phyloP scores from a whole-genome alignment of 1,284 basidiomycete genomes.

The Sanghuangporus sanghuang region DNA sequence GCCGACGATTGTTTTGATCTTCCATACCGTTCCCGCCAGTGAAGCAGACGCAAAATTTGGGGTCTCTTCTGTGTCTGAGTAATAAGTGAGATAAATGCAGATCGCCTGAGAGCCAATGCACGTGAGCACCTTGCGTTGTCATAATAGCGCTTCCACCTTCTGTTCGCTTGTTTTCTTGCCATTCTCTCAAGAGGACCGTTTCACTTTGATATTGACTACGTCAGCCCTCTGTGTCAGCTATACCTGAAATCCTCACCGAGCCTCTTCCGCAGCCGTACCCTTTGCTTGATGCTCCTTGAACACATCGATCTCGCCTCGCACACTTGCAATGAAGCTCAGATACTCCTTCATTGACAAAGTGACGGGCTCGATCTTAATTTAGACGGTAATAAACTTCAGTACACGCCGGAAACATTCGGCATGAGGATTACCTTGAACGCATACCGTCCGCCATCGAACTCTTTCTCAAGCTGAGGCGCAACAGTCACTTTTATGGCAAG shows the following conservation, averaged over 20 bases:
- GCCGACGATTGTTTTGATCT: conserved; percentile 41
- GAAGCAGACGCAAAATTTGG: conserved; percentile 32
- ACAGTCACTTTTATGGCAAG: not conserved
- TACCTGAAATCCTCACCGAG: conserved; percentile 28
- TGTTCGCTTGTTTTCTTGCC: conserved; percentile 25
- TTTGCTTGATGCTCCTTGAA: conserved; percentile 39
- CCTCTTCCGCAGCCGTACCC: conserved; percentile 35
- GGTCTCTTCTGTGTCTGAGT: conserved; percentile 15
- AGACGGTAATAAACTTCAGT: not conserved
- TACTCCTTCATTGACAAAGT: conserved; percentile 54
- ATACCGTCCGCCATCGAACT: conserved; percentile 60
- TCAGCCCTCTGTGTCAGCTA: not conserved
- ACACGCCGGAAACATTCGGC: conserved; percentile 16
- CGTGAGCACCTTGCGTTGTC: not conserved
- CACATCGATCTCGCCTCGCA: conserved; percentile 36
- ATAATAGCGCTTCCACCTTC: not conserved
- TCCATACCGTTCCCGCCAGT: conserved; percentile 55
- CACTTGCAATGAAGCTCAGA: conserved; percentile 36
- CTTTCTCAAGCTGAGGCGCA: conserved; percentile 41
- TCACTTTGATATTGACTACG: conserved; percentile 25
- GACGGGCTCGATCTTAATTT: conserved; percentile 39
- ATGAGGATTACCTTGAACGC: conserved; percentile 39
- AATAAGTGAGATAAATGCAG: not conserved
- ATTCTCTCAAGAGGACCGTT: conserved; percentile 28
- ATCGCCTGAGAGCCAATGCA: not conserved